Conservation (phyloP, 73 alveolate species). For the Effrenium voratum region DNA sequence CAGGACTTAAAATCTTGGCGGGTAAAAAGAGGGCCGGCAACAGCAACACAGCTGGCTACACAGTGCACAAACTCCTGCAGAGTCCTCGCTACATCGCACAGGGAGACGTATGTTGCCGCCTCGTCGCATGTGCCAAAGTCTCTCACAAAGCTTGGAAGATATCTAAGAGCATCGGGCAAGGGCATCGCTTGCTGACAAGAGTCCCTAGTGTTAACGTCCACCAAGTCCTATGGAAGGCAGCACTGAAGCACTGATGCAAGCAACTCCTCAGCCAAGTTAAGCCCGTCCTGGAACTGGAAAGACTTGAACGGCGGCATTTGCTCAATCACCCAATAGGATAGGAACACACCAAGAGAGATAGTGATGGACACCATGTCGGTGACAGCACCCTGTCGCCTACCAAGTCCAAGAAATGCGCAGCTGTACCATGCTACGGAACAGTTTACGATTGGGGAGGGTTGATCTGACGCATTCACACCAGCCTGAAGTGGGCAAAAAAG, state of each 20-base stretch:
- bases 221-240: neutral
- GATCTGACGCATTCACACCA: too few relatives aligned
- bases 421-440: neutral
- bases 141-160: too few relatives aligned
- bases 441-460: neutral
- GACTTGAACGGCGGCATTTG: constrained; percentile 35
- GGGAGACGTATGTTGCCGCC: constrained; percentile 41
- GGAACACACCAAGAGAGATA: constrained; percentile 33
- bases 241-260: neutral
- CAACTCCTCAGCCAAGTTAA: neutral
- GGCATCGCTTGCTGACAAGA: neutral
- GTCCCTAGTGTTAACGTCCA: neutral
- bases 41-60: neutral
- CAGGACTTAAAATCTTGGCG: too few relatives aligned
- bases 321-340: constrained; percentile 58
- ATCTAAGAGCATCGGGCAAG: too few relatives aligned
- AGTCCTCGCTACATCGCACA: constrained; percentile 42
- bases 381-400: constrained; percentile 42
- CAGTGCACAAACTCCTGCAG: neutral
- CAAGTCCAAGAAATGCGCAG: neutral
- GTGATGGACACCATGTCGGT: constrained; percentile 79
- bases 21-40: too few relatives aligned
- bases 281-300: constrained; percentile 9
- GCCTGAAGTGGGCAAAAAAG: constrained; percentile 52
- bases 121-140: too few relatives aligned